phyloP scores from a whole-genome alignment of 1,284 basidiomycete species.

The Cryptococcus sp. region DNA sequence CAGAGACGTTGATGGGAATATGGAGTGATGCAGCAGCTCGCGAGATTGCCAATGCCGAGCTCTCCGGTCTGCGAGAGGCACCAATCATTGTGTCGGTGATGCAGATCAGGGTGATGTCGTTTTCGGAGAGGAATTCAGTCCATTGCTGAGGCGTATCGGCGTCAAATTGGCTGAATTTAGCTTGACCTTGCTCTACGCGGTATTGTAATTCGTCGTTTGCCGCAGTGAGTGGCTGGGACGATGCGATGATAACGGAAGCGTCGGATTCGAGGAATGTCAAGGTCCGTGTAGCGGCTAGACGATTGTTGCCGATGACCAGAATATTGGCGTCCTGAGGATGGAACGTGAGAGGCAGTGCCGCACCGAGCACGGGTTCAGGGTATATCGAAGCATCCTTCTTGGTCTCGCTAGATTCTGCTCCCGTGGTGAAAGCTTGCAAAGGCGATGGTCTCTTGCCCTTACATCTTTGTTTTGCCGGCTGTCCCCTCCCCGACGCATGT shows the following conservation, averaged over 20 bases:
- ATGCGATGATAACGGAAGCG: conserved; percentile 64
- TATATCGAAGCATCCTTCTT: conserved; percentile 26
- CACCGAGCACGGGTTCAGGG: conserved; percentile 52
- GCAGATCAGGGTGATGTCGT: conserved; percentile 58
- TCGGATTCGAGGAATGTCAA: conserved; percentile 79
- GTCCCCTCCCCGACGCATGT: background rate
- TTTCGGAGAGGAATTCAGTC: conserved; percentile 10
- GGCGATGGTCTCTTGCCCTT: background rate
- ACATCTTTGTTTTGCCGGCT: too few relatives aligned
- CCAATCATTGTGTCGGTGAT: conserved; percentile 63
- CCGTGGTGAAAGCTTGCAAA: background rate
- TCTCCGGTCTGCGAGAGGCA: conserved; percentile 50
- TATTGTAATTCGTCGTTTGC: conserved; percentile 69
- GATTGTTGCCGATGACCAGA: conserved; percentile 69
- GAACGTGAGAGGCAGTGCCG: conserved; percentile 76
- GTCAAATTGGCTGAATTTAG: conserved; percentile 51
- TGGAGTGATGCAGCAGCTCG: conserved; percentile 55
- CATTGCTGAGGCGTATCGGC: conserved; percentile 42
- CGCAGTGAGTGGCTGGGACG: conserved; percentile 36
- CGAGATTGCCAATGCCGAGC: conserved; percentile 58
- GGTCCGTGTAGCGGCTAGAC: conserved; percentile 73
- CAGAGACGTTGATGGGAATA: conserved; percentile 80
- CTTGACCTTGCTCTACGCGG: conserved; percentile 57
- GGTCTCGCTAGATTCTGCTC: background rate
- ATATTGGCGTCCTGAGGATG: conserved; percentile 53